Evolutionary conservation across 352 stramenopile genomes (phyloP).

Genomic region (Phytophthora hybrid): DNA sequence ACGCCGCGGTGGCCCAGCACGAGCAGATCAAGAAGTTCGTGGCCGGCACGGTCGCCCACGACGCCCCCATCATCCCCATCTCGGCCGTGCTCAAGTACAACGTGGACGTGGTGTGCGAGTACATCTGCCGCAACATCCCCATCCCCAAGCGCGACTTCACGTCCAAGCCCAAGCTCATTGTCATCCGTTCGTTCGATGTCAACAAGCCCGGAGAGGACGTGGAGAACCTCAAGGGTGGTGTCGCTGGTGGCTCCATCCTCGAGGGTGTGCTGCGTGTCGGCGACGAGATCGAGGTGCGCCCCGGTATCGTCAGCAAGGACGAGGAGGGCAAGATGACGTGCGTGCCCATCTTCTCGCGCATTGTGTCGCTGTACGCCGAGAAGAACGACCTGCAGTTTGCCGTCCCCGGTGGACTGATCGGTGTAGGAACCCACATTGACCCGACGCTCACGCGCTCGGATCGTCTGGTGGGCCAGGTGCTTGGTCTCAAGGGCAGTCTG

Average conservation of each 20-base stretch:
- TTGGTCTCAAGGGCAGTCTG: constrained; percentile 97
- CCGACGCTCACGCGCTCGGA: constrained; percentile 99
- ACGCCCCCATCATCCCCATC: constrained; percentile 99
- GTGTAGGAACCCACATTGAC: constrained; percentile 99
- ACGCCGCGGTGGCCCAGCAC: constrained; percentile 97
- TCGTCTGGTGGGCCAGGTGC: constrained; percentile 98
- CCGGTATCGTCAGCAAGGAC: constrained; percentile 99
- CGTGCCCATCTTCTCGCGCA: constrained; percentile 93
- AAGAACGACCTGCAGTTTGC: constrained; percentile 99
- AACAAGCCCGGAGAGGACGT: constrained; percentile 99
- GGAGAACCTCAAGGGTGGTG: constrained; percentile 95
- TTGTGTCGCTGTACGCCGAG: constrained; percentile 98
- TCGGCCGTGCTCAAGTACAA: constrained; percentile 99
- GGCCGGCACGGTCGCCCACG: constrained; percentile 93
- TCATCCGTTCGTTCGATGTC: constrained; percentile 99
- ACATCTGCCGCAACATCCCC: constrained; percentile 99
- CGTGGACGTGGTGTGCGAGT: constrained; percentile 99
- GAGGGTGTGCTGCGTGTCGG: constrained; percentile 97
- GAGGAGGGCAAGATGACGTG: constrained; percentile 96
- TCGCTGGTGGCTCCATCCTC: constrained; percentile 93
- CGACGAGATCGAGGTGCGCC: constrained; percentile 99
- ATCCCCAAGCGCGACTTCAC: constrained; percentile 99
- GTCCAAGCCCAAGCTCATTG: constrained; percentile 97
- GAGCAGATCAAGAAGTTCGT: constrained; percentile 96
- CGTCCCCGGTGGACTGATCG: constrained; percentile 99